Evolutionary conservation across 257 asterid species (phyloP).

Genomic region (Echites panduratus): DNA sequence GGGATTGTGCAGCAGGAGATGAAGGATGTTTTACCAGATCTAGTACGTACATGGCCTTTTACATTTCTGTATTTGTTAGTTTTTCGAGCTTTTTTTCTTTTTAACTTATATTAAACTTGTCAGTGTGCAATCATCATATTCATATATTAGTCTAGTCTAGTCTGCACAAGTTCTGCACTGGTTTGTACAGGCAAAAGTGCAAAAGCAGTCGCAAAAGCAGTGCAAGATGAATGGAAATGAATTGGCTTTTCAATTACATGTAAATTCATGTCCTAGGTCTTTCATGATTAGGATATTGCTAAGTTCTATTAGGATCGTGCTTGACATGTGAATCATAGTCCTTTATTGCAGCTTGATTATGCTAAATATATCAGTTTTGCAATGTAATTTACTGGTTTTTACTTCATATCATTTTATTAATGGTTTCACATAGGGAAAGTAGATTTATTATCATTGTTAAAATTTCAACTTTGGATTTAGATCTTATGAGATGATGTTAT

Average conservation of each 20-base stretch:
- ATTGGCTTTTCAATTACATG: not conserved
- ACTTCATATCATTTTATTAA: not conserved
- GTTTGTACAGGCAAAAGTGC: too few species aligned
- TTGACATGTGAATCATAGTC: not conserved
- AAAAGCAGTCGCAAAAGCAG: too few species aligned
- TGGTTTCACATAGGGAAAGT: not conserved
- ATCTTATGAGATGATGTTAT: not conserved
- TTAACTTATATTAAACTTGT: not conserved
- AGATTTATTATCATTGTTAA: not conserved
- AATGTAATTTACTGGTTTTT: not conserved
- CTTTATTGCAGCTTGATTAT: not conserved
- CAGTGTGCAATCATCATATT: too few species aligned
- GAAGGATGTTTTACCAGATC: slow-evolving; percentile 49
- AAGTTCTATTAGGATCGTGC: not conserved
- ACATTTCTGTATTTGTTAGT: not conserved
- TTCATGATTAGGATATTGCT: not conserved
- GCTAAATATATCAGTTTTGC: not conserved
- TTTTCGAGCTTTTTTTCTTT: not conserved
- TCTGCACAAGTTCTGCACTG: not conserved
- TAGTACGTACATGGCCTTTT: slow-evolving; percentile 33
- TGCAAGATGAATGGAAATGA: not conserved
- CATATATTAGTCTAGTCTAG: too few species aligned
- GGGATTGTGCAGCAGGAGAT: slow-evolving; percentile 35
- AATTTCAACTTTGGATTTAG: not conserved
- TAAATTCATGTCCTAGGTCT: not conserved